phyloP scores from a whole-genome alignment of 257 asterid species.

The Solanum sparsipilum region DNA sequence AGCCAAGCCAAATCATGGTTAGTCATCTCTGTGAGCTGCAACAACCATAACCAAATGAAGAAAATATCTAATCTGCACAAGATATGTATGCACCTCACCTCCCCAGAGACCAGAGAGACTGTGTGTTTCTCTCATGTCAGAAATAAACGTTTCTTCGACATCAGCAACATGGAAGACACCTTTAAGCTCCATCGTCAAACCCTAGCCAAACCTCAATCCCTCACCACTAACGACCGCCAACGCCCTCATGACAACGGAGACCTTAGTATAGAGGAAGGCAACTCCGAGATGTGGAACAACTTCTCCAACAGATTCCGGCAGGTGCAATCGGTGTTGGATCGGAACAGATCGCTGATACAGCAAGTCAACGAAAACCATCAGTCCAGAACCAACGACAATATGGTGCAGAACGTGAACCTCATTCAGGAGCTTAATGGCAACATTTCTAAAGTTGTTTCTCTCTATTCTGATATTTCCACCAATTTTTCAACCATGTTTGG shows the following conservation, averaged over 20 bases:
- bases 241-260: background rate
- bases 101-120: background rate
- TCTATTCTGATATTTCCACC: slow-evolving; percentile 49
- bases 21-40: background rate
- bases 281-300: slow-evolving; percentile 44
- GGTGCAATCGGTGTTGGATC: slow-evolving; percentile 68
- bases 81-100: background rate
- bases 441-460: slow-evolving; percentile 45
- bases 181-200: background rate
- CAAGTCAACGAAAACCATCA: slow-evolving; percentile 77
- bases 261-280: slow-evolving; percentile 11
- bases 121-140: background rate
- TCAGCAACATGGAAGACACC: slow-evolving; percentile 9
- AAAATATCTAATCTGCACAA: background rate
- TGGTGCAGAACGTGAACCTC: slow-evolving; percentile 52
- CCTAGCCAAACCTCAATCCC: slow-evolving; percentile 5
- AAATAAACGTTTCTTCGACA: background rate
- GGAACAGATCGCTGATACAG: slow-evolving; percentile 57
- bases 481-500: slow-evolving; percentile 32
- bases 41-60: background rate
- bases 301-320: slow-evolving; percentile 43
- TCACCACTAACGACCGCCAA: background rate
- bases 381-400: slow-evolving; percentile 45
- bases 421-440: slow-evolving; percentile 70
- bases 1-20: background rate